Evolutionary conservation across 495 filamentous ascomycete species (phyloP), one percentile per base, ranked within the genome.

Genomic region (Jackrogersella multiformis): DNA sequence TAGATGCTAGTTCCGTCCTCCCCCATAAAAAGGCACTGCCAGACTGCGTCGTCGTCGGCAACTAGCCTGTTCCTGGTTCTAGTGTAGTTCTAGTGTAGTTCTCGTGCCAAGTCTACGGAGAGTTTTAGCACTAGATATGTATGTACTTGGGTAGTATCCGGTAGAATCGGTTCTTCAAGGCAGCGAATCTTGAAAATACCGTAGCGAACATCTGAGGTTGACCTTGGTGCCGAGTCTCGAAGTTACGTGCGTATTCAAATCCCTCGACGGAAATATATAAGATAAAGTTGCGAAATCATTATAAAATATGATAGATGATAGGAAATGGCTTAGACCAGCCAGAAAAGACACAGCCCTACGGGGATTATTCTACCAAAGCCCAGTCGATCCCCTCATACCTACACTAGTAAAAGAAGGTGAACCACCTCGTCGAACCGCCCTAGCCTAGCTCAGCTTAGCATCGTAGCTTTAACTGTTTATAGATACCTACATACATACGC

Each of bases 381-480:
- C 53, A 13, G 58, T 54, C 55, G 38, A 59, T 60, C 59, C 28
- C 46, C 23, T 15, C n/a, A 32, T 30, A 36, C 9, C 42, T 30
- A 36, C 9, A 20, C 42, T 46, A 46, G 23, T 24, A 34, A 36
- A 24, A 34, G 23, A 66, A n/a, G 39, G 32, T 23, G 15, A 61
- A 58, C 67, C 49, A 70, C 67, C 67, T 54, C 54, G 30, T 60
- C 32, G 42, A 35, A 12, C 23, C 23, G 16, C 42, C 64, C 54
- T 55, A 63, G 18, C 65, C 65, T 52, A 63, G 65, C 57, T 60
- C 57, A 68, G 64, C 36, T 39, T 61, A 62, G 53, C 57, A 68
- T 57, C 36, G 30, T 61, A 62, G 53, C 20, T 35, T 30, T 24
- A 23, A 51, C 56, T 61, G 13, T 44, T 61, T 60, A 54, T 1